Evolutionary conservation across 768 basidiomycete genomes (phyloP), one percentile per base, ranked within the genome.

Genomic region (Tylopilus cervinicoccineus): DNA sequence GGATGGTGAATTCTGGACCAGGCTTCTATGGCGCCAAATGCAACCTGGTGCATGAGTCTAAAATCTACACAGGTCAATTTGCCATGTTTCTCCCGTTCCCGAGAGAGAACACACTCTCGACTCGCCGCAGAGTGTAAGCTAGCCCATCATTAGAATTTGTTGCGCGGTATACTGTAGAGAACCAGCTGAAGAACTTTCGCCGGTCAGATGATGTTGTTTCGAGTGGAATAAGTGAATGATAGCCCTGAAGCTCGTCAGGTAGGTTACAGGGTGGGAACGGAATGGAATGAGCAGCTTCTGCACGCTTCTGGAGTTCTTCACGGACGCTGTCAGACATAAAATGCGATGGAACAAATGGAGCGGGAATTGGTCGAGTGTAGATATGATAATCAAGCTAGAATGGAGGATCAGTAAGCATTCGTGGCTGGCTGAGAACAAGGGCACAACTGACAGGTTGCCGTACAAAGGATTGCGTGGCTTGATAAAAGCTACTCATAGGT

Each of bases 1-100:
- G 96, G 93, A 69, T 98, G 95, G 16, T 74, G 78, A 47, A 98
- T 73, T 37, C 79, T 75, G 1, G 83, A 81, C 96, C 96, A 99
- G 14, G 81, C 72, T 55, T 96, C 94, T 38, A 97, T 85, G 9
- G 82, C 70, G 12, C 70, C 71, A 59, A 99, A 94, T 1, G 95
- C 93, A 19, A 76, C 72, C 60, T 91, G 89, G 54, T 89, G 82
- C 58, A 75, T 78, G 43, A 98, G 70, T 23, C 93, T 84, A 66
- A 83, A 98, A 55, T 88, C 94, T 95, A 57, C 29, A 48, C 27
- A 44, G 43, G 38, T 51, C 36, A 52, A 51, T 41, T n/a, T 17
- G 38, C 26, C 33, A 36, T 10, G 14, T 34, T 38, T 27, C 8
- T 14, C 16, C n/a, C 26, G 0, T 17, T n/a, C 0, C 6, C 17